A percentile compares a stretch with the other conserved stretches of the same genome.
Conservation (phyloP, 441 rosid genomes). For the Mallotus repandus region DNA sequence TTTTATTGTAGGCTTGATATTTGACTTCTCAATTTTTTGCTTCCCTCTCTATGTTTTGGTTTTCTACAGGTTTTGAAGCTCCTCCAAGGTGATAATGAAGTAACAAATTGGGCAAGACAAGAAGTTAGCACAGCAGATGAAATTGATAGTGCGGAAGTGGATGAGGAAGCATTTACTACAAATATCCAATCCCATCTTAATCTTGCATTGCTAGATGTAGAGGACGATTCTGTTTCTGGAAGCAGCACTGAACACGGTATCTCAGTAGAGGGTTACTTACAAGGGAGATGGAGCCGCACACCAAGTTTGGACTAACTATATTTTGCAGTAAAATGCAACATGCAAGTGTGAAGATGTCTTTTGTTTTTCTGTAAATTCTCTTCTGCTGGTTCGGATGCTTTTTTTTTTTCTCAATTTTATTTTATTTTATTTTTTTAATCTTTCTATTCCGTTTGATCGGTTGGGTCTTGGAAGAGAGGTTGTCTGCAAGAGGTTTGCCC, state of each 20-base stretch:
- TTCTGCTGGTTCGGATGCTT: background rate
- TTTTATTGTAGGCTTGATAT: background rate
- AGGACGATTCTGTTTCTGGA: constrained; percentile 58
- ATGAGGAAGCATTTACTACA: constrained; percentile 46
- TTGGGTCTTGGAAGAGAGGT: constrained; percentile 51
- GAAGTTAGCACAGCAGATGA: constrained; percentile 51
- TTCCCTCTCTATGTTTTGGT: constrained; percentile 2
- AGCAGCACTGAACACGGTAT: constrained; percentile 58
- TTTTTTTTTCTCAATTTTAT: too few species aligned
- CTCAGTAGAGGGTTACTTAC: constrained; percentile 68
- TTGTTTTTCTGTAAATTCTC: constrained; percentile 7
- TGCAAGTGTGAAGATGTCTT: background rate
- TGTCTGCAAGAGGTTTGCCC: constrained; percentile 34
- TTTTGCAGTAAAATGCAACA: background rate
- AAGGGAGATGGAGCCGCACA: constrained; percentile 76
- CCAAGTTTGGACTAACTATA: constrained; percentile 56
- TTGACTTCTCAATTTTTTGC: background rate
- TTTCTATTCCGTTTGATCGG: too few species aligned
- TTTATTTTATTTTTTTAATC: too few species aligned
- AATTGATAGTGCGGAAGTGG: constrained; percentile 38
- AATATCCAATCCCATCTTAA: constrained; percentile 76
- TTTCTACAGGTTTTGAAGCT: constrained; percentile 67
- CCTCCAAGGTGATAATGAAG: constrained; percentile 75
- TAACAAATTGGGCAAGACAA: constrained; percentile 61
- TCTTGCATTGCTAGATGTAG: constrained; percentile 75